A percentile compares a stretch with the other conserved stretches of the same genome.
These are phyloP conservation scores for Corylus heterophylla DNA, from an alignment of 306 rosid genomes.

Conservation along the genomic window DNA sequence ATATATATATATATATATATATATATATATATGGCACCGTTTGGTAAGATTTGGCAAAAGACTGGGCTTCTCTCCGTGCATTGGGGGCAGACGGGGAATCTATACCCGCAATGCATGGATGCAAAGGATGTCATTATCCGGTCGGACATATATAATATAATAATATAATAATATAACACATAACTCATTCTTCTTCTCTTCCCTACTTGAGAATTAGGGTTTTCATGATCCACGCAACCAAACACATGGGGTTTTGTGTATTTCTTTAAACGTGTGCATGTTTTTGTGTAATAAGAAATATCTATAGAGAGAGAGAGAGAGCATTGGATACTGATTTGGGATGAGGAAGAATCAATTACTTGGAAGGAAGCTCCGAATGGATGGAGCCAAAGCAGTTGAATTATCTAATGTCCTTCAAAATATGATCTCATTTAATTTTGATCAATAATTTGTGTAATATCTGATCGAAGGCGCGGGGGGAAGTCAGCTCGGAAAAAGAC, in stretches of 20 bases:
- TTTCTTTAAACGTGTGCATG: constrained; percentile 30
- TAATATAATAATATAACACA: background rate
- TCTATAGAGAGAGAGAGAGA: constrained; percentile 13
- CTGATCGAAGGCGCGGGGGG: background rate
- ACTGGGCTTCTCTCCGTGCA: constrained; percentile 13
- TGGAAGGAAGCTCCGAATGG: constrained; percentile 49
- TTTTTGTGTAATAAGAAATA: constrained; percentile 10
- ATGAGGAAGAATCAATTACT: constrained; percentile 43
- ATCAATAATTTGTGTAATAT: constrained; percentile 27
- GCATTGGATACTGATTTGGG: constrained; percentile 58
- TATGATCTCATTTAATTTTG: constrained; percentile 20
- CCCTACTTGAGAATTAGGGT: constrained; percentile 30
- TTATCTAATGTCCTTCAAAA: constrained; percentile 26
- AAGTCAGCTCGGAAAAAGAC: constrained; percentile 44
- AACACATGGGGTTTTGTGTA: constrained; percentile 39
- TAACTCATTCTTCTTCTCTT: constrained; percentile 30
- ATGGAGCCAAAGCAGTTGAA: constrained; percentile 62
- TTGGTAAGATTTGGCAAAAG: too few species aligned
- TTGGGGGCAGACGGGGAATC: constrained; percentile 25
- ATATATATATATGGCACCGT: too few species aligned
- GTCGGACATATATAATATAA: constrained; percentile 35
- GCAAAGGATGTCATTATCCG: constrained; percentile 40
- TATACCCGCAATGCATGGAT: constrained; percentile 16
- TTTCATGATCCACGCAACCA: constrained; percentile 21
- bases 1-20: too few species aligned